Conservation (phyloP, 2,329 filamentous ascomycete species). For the Sordariomycetes sp. region DNA sequence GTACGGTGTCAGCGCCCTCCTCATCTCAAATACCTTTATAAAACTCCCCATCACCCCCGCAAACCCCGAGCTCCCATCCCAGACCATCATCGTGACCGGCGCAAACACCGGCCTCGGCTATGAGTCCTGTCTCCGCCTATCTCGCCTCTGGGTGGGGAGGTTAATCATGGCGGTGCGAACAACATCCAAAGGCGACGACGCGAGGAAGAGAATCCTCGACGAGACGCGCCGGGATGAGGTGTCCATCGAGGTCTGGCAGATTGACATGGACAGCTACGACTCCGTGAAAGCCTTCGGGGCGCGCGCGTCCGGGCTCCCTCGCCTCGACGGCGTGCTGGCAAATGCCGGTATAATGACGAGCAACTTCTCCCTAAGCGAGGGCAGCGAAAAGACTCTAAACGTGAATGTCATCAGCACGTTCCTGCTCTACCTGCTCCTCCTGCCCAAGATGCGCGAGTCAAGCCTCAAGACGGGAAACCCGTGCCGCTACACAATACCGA, state of each 20-base stretch:
- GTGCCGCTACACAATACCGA: conserved; percentile 10
- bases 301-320: conserved; percentile 13
- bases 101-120: conserved; percentile 33
- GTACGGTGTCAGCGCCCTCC: not conserved
- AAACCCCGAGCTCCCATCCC: not conserved
- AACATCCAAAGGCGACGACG: conserved; percentile 24
- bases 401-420: conserved; percentile 13
- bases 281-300: conserved; percentile 27
- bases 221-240: not conserved
- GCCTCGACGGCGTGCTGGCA: conserved; percentile 28
- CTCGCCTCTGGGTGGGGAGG: conserved; percentile 21
- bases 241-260: conserved; percentile 29
- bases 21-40: not conserved
- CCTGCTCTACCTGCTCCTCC: conserved; percentile 10
- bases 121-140: conserved; percentile 25
- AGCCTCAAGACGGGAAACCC: conserved; percentile 6
- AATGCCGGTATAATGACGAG: conserved; percentile 26
- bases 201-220: conserved; percentile 8
- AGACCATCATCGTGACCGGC: conserved; percentile 39
- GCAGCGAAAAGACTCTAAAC: conserved; percentile 33
- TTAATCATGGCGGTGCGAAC: conserved; percentile 34
- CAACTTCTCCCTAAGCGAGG: conserved; percentile 23
- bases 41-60: not conserved
- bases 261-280: conserved; percentile 33
- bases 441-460: conserved; percentile 12